Evolutionary conservation across 2,329 filamentous ascomycete species (phyloP), one percentile per base, ranked within the genome.

Genomic region (Aureobasidium sp.): DNA sequence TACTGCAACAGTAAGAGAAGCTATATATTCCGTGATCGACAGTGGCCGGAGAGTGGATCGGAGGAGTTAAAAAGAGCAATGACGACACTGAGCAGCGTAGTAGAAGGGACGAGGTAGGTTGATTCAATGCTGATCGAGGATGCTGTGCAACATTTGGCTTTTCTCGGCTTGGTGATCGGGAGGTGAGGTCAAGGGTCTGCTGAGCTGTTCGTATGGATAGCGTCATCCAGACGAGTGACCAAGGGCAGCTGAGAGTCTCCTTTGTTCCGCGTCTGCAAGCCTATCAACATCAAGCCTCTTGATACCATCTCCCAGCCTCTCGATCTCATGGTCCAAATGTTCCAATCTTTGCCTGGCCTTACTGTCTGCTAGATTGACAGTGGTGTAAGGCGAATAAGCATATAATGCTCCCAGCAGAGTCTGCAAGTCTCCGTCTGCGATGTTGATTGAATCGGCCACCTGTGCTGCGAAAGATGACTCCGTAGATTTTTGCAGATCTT

Each of bases 321-420:
- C 73, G 39, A 78, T 71, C 27, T 72, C 68, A 36, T 63, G 63
- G 63, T 78, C 76, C 64, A 78, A 67, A 15, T 64, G 64, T 29
- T 72, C 72, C 61, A 79, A 24, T 27, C 69, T 67, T 5, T 65
- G 66, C 34, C 76, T 66, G 9, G 67, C 41, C 9, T 64, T 64
- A 12, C 41, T 57, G 36, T 71, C 69, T 6, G 67, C 65, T 3
- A 72, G 59, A 12, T 64, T 65, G 1, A 69, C 55, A 4, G 46
- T 64, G 0, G 62, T 65, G 43, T 62, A 67, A 13, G 63, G 52
- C 26, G 70, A 69, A 46, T 77, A 71, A n/a, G 70, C 69, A 64
- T 74, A 76, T 34, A 79, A 65, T 5, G 72, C 73, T 20, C 68
- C 66, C 24, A 75, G 59, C 43, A 79, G 67, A 32, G 69, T 71